Conservation (phyloP, 352 stramenopile species). For the Phytophthora sojae region DNA sequence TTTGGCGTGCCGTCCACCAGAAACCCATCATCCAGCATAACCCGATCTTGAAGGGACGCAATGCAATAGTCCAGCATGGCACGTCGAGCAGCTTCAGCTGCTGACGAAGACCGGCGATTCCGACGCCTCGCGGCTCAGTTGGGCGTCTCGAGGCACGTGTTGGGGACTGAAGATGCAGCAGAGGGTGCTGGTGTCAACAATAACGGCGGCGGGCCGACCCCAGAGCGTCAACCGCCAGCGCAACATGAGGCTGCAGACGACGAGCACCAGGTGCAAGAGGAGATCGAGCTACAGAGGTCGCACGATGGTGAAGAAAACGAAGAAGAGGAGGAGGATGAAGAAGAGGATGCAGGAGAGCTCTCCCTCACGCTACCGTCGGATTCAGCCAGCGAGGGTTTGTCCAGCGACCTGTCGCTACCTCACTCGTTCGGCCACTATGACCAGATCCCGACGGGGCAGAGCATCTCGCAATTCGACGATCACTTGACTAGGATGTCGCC, state of each 20-base stretch:
- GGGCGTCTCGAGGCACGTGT: slow-evolving; percentile 57
- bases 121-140: slow-evolving; percentile 59
- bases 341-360: slow-evolving; percentile 37
- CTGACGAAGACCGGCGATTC: slow-evolving; percentile 41
- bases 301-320: background rate
- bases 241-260: slow-evolving; percentile 10
- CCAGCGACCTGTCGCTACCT: slow-evolving; percentile 75
- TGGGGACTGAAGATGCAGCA: slow-evolving; percentile 24
- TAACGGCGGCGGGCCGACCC: slow-evolving; percentile 3
- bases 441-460: slow-evolving; percentile 23
- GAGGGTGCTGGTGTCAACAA: background rate
- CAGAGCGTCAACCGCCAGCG: slow-evolving; percentile 2
- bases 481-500: slow-evolving; percentile 39
- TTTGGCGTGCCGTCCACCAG: background rate
- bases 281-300: slow-evolving; percentile 17
- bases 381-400: slow-evolving; percentile 74
- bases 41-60: slow-evolving; percentile 32
- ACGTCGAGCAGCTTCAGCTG: slow-evolving; percentile 4
- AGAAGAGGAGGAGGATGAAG: slow-evolving; percentile 17
- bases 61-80: slow-evolving; percentile 14
- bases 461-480: slow-evolving; percentile 69
- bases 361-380: slow-evolving; percentile 48
- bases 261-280: slow-evolving; percentile 32
- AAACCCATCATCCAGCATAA: background rate
- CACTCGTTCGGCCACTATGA: slow-evolving; percentile 77